phyloP scores from a whole-genome alignment of 257 asterid species.

The Phtheirospermum japonicum region DNA sequence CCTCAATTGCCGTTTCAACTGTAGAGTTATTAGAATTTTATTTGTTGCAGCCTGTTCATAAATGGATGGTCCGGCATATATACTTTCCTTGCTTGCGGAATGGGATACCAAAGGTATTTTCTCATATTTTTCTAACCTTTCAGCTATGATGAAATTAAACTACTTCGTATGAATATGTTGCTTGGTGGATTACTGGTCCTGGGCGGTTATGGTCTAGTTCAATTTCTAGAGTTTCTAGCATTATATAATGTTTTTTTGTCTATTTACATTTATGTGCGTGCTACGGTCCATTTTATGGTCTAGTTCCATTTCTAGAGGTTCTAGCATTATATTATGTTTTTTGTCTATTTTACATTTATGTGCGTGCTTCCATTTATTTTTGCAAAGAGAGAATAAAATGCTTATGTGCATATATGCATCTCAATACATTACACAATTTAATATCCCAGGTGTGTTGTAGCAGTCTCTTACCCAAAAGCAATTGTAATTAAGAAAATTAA shows the following conservation, averaged over 20 bases:
- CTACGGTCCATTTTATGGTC: background rate
- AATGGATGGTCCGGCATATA: constrained; percentile 97
- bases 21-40: constrained; percentile 19
- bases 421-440: background rate
- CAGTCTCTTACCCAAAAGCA: background rate
- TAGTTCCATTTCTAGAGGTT: background rate
- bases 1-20: constrained; percentile 23
- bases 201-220: constrained; percentile 14
- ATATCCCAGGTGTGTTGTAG: constrained; percentile 6
- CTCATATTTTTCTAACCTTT: constrained; percentile 4
- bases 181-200: constrained; percentile 9
- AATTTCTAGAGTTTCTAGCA: constrained; percentile 14
- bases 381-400: background rate
- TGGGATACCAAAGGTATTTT: constrained; percentile 85
- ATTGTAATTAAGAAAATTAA: background rate
- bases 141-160: constrained; percentile 15
- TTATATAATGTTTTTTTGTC: background rate
- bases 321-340: background rate
- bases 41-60: constrained; percentile 91
- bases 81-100: constrained; percentile 88
- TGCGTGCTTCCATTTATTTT: constrained; percentile 11
- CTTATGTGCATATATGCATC: background rate
- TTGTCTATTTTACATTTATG: background rate
- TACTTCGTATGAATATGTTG: constrained; percentile 6
- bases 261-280: background rate